Base-by-base conservation (phyloP, 2,329 filamentous ascomycete species). In the Didymella sp. region DNA sequence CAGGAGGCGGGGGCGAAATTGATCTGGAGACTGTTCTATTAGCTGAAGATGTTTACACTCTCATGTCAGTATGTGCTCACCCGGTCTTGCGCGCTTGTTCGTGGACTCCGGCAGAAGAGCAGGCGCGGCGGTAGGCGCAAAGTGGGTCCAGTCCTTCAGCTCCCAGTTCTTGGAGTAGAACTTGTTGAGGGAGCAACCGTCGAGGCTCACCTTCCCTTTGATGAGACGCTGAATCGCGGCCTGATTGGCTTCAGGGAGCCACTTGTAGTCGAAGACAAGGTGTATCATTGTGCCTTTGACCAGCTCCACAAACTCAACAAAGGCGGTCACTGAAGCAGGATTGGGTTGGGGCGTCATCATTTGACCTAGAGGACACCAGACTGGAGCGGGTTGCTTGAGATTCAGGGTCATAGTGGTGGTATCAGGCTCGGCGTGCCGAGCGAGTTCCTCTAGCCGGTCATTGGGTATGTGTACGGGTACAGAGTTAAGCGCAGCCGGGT, bases 121-220 rank as follows among this genome's bases (percentile, higher is more conserved):
- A 19, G 38, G 25, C 8, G 13, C 31, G 5, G 9, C 25, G 19
- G 33, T 11, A 19, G 52, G 52, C 2, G 45, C 50, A 19, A 52
- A 52, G 19, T 17, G 8, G 1, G 50, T 52, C 50, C 50, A 52
- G 25, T 52, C 50, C 15, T 24, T 44, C 8, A 13, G 3, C 31
- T n/a, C 9, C 25, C 25, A 52, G 2, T 11, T 2, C 33, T 25
- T 40, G 6, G 7, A 13, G 22, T 31, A 46, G 12, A 31, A 17
- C 13, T 40, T 40, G 6, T 22, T 25, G 17, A 44, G 22, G 6
- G 50, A 27, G n/a, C 7, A 51, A 13, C 31, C 41, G 5, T 15
- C 11, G 12, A 52, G 31, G 12, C 19, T 30, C 9, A 31, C 17
- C 50, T 52, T 52, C 19, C 25, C 41, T 9, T 38, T 52, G 6